Conservation (phyloP, 192 early-diverging fungal genomes). For the Coemansia sp. region DNA sequence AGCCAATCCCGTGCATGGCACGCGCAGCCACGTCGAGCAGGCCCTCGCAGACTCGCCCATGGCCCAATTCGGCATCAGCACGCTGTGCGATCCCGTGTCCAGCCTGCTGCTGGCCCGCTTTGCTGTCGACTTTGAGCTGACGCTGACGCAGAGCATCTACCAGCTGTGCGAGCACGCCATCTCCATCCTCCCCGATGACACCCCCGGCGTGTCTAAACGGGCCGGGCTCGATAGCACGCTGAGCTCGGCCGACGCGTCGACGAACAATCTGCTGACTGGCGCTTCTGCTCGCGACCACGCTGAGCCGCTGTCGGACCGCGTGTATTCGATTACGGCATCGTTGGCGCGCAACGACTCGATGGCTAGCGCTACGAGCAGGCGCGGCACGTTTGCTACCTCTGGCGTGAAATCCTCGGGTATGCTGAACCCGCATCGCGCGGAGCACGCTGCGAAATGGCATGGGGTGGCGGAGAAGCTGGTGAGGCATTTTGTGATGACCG, state of each 20-base stretch:
- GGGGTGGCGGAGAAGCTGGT: slow-evolving; percentile 35
- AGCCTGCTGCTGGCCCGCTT: slow-evolving; percentile 46
- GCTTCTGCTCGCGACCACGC: background rate
- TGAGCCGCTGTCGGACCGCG: slow-evolving; percentile 8
- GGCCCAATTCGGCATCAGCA: slow-evolving; percentile 32
- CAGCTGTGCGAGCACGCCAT: slow-evolving; percentile 54
- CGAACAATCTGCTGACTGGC: slow-evolving; percentile 15
- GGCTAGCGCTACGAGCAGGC: slow-evolving; percentile 24
- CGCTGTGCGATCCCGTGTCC: slow-evolving; percentile 36
- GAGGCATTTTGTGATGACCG: slow-evolving; percentile 48
- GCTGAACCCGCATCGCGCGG: slow-evolving; percentile 10
- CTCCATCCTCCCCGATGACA: slow-evolving; percentile 27
- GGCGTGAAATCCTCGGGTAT: background rate
- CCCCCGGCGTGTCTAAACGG: background rate
- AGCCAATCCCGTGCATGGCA: slow-evolving; percentile 25
- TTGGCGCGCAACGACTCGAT: slow-evolving; percentile 37
- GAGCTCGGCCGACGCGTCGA: slow-evolving; percentile 24
- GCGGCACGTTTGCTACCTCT: slow-evolving; percentile 8
- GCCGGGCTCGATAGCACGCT: background rate
- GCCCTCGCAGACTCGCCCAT: slow-evolving; percentile 9
- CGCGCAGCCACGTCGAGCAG: slow-evolving; percentile 21
- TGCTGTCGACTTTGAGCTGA: slow-evolving; percentile 51
- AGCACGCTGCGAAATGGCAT: slow-evolving; percentile 41
- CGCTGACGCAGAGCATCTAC: slow-evolving; percentile 49
- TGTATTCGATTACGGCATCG: slow-evolving; percentile 34